Conservation (phyloP, 768 basidiomycete species). For the Suillus americanus region DNA sequence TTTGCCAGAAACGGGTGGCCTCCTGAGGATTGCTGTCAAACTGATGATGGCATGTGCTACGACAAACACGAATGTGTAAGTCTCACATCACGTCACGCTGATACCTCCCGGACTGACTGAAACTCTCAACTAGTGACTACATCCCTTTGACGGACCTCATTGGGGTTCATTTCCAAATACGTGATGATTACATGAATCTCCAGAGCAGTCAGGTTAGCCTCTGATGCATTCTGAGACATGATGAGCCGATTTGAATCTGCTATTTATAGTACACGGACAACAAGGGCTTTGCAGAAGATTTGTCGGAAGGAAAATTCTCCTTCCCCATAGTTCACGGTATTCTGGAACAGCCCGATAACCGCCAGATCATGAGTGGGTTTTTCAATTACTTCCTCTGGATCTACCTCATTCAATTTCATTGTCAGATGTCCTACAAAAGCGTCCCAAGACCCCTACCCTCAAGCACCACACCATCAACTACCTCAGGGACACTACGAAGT, state of each 20-base stretch:
- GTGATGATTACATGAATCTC: conserved; percentile 51
- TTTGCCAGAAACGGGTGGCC: conserved; percentile 84
- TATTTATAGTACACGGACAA: conserved; percentile 71
- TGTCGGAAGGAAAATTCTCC: conserved; percentile 96
- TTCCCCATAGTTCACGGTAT: conserved; percentile 94
- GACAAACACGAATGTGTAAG: conserved; percentile 57
- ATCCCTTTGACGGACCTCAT: conserved; percentile 57
- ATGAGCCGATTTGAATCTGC: neutral
- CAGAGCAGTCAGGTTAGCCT: conserved; percentile 23
- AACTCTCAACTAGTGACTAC: conserved; percentile 41
- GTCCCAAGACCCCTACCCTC: conserved; percentile 76
- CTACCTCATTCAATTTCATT: neutral
- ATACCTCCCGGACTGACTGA: neutral
- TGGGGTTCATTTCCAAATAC: conserved; percentile 58
- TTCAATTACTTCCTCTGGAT: neutral
- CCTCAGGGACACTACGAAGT: conserved; percentile 70
- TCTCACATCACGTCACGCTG: neutral
- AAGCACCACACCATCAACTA: conserved; percentile 82
- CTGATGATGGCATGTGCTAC: conserved; percentile 91
- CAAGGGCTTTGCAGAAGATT: conserved; percentile 90
- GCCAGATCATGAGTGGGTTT: conserved; percentile 80
- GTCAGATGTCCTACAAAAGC: conserved; percentile 88
- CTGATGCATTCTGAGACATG: too few species aligned
- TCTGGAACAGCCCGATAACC: conserved; percentile 71
- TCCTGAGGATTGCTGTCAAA: conserved; percentile 88